Evolutionary conservation across 2,329 filamentous ascomycete species (phyloP).

Genomic region (Ophiostoma pallidulum): DNA sequence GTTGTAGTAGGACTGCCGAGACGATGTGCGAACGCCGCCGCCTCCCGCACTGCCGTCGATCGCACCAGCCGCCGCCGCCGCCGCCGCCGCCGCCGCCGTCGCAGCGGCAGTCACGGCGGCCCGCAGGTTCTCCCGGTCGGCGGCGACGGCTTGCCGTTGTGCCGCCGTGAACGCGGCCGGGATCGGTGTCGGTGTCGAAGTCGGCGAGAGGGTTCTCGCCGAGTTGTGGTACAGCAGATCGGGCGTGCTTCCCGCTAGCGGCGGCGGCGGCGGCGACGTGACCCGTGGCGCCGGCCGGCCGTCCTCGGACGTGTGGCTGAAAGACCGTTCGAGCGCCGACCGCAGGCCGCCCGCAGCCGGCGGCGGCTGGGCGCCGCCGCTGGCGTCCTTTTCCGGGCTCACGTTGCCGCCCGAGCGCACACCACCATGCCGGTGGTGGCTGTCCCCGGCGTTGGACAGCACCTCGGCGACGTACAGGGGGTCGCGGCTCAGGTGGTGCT

Average conservation of each 20-base stretch:
- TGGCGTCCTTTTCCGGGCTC: conserved; percentile 5
- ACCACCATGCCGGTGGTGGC: neutral
- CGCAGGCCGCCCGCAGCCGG: no score
- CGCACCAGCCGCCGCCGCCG: no score
- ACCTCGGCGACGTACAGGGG: conserved; percentile 1
- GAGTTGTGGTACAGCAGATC: neutral
- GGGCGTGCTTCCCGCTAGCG: neutral
- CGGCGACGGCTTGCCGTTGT: no score
- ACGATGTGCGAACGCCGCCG: conserved; percentile 1
- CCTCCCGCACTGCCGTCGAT: neutral
- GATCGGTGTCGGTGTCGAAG: no score
- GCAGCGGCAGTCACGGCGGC: conserved; percentile 2
- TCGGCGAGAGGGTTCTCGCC: conserved; percentile 19
- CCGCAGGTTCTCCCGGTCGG: conserved; percentile 12
- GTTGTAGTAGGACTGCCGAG: neutral
- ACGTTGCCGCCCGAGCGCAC: conserved; percentile 5
- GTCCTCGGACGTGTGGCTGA: conserved; percentile 3
- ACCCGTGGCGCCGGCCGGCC: neutral
- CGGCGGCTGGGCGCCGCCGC: neutral
- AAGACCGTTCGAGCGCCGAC: no score
- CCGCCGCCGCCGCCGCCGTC: neutral
- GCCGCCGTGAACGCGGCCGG: no score
- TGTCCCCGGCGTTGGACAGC: conserved; percentile 3
- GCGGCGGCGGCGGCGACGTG: conserved; percentile 2
- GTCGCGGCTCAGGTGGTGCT: neutral